Evolutionary conservation across 441 rosid species (phyloP), one percentile per base, ranked within the genome.

Genomic region (Theobroma grandiflorum): DNA sequence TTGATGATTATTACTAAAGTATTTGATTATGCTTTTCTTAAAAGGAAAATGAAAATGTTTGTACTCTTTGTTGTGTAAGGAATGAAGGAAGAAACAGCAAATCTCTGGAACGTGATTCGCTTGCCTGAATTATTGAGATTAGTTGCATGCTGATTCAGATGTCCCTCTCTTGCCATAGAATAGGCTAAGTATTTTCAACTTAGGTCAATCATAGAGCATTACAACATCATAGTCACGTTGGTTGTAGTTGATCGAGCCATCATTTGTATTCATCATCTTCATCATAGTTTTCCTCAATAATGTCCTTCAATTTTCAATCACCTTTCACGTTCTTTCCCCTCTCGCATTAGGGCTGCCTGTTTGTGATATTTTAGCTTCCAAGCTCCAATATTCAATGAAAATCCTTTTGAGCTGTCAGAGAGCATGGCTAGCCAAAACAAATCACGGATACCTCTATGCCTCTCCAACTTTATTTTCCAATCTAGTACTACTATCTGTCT

Each of bases 101-200:
- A 59, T 26, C 59, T 53, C 16, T 40, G 8, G 31, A 37, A 22
- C 22, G 49, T 67, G 43, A 62, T 74, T 58, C 76, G 45, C n/a
- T 61, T 2, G 55, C 3, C 62, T 65, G 65, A 55, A 65, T 72
- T 72, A 33, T 75, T 50, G 74, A 72, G 49, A 80, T 49, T 26
- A 73, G 74, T 37, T 75, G 82, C 82, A 66, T 31, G 68, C 79
- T 61, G 67, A 72, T 52, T 78, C 75, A 40, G 71, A 59, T 69
- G 18, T 37, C 8, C 59, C 76, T 47, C 68, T 38, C 66, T 37
- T 38, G 16, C n/a, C 37, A 59, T 42, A 35, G 66, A 35, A 47
- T 68, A 70, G 57, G 52, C 65, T 43, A 22, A 58, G 47, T 40
- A 4, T 57, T 37, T 53, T 50, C 77, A 55, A 14, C 18, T 15